Evolutionary conservation across 441 rosid species (phyloP), one percentile per base, ranked within the genome.

Genomic region (Eruca vesicaria): DNA sequence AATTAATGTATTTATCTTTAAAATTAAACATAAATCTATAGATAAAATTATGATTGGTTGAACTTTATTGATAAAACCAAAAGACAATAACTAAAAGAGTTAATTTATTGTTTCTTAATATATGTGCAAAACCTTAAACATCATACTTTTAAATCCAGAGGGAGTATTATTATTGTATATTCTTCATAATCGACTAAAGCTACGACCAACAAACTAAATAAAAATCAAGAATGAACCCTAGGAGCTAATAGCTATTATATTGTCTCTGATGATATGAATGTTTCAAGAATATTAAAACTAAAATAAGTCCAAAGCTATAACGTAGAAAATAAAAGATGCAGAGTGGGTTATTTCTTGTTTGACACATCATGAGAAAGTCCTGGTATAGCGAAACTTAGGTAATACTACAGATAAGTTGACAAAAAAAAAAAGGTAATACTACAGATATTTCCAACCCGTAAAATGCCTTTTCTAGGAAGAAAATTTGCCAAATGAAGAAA

Each of bases 341-440:
- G 52, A 48, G 80, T 71, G 45, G 20, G 76, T 65, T 55, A 71
- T 77, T 45, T 71, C 76, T 77, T 65, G 76, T 59, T 71, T 35
- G 32, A 71, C 68, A 64, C 72, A 57, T 77, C 15, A 33, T 33
- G 43, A 45, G 10, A 58, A 64, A 77, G 68, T 71, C 80, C 80
- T 58, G 21, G 60, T 58, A 70, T 65, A 26, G 48, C 41, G 38
- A 66, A 66, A 26, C 56, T 71, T 78, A 61, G 81, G 74, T 78
- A 32, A 60, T 52, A 72, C 77, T 77, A n/a, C n/a, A n/a, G n/a
- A n/a, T n/a, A n/a, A n/a, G n/a, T n/a, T n/a, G n/a, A n/a, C n/a
- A n/a, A n/a, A n/a, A n/a, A n/a, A n/a, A n/a, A n/a, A n/a, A n/a
- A n/a, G n/a, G n/a, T n/a, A n/a, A n/a, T n/a, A n/a, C n/a, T 71